These are phyloP conservation scores for Fusarium dlaminii DNA, from an alignment of 2,329 filamentous ascomycete genomes.

Conservation along the genomic window DNA sequence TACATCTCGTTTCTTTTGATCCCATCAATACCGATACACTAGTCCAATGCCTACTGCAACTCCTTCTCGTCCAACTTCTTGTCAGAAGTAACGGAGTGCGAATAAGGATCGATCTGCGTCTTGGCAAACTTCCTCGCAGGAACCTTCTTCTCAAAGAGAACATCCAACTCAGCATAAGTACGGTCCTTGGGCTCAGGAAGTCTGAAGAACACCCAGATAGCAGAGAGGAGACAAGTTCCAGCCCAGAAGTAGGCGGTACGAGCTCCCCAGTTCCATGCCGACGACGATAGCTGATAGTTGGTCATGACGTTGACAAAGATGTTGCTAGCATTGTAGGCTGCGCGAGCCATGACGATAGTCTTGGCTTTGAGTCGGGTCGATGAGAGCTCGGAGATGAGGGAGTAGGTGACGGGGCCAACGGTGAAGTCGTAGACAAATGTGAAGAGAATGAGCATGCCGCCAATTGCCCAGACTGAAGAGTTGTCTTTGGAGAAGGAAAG, in stretches of 20 bases:
- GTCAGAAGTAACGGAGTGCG: neutral
- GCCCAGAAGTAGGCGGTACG: slow-evolving; percentile 59
- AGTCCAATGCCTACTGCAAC: neutral
- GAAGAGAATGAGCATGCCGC: slow-evolving; percentile 60
- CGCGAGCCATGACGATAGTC: slow-evolving; percentile 62
- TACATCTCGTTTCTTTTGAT: neutral
- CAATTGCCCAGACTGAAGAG: slow-evolving; percentile 54
- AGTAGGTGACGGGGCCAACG: slow-evolving; percentile 64
- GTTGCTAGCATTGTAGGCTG: slow-evolving; percentile 55
- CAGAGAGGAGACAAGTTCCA: slow-evolving; percentile 57
- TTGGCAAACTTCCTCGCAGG: slow-evolving; percentile 53
- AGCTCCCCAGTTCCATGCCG: slow-evolving; percentile 59
- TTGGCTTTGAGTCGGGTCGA: slow-evolving; percentile 64
- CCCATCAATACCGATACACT: too few species aligned
- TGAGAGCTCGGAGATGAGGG: slow-evolving; percentile 61
- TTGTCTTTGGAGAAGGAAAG: slow-evolving; percentile 50
- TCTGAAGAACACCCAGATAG: slow-evolving; percentile 60
- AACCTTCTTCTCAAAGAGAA: slow-evolving; percentile 53
- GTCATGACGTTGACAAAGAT: slow-evolving; percentile 62
- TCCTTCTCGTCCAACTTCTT: slow-evolving; percentile 22
- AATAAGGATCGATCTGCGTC: slow-evolving; percentile 51
- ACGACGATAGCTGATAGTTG: slow-evolving; percentile 58
- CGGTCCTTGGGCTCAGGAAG: slow-evolving; percentile 64
- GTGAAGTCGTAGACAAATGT: slow-evolving; percentile 65
- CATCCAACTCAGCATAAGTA: slow-evolving; percentile 56